Conservation (phyloP, 2,329 filamentous ascomycete genomes). For the Aspergillus jensenii region DNA sequence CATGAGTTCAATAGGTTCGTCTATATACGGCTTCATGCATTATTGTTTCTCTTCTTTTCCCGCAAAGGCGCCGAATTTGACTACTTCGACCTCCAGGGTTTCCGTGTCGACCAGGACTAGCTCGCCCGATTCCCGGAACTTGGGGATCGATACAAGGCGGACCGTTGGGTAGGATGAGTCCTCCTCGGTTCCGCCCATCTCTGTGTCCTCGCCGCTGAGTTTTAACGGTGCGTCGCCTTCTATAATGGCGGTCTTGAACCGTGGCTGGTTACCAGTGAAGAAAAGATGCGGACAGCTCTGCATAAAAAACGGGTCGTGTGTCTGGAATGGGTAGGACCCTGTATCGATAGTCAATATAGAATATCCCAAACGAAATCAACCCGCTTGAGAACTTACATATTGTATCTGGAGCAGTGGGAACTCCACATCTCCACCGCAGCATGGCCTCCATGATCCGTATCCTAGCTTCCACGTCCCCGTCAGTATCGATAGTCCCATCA, state of each 20-base stretch:
- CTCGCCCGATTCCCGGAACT: conserved; percentile 74
- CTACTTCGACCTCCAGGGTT: conserved; percentile 72
- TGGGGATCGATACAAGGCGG: conserved; percentile 78
- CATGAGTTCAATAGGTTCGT: conserved; percentile 10
- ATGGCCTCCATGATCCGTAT: conserved; percentile 92
- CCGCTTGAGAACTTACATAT: conserved; percentile 63
- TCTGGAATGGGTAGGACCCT: conserved; percentile 97
- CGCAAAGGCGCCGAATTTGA: conserved; percentile 56
- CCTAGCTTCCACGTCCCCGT: conserved; percentile 62
- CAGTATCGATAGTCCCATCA: conserved; percentile 25
- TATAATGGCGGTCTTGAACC: conserved; percentile 71
- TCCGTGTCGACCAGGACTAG: conserved; percentile 82
- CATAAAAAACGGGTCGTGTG: conserved; percentile 87
- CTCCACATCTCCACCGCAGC: conserved; percentile 85
- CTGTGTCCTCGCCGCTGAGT: conserved; percentile 33
- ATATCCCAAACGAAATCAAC: neutral
- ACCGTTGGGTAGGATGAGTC: conserved; percentile 65
- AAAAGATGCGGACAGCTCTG: conserved; percentile 84
- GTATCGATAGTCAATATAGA: conserved; percentile 3
- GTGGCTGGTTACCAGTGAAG: conserved; percentile 81
- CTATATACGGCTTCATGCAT: conserved; percentile 3
- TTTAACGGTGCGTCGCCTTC: conserved; percentile 46
- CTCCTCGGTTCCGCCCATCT: conserved; percentile 40
- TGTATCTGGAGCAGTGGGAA: conserved; percentile 94
- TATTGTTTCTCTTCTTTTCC: conserved; percentile 36